Evolutionary conservation across 1,284 basidiomycete species (phyloP), one percentile per base, ranked within the genome.

Genomic region (Moesziomyces aphidis): DNA sequence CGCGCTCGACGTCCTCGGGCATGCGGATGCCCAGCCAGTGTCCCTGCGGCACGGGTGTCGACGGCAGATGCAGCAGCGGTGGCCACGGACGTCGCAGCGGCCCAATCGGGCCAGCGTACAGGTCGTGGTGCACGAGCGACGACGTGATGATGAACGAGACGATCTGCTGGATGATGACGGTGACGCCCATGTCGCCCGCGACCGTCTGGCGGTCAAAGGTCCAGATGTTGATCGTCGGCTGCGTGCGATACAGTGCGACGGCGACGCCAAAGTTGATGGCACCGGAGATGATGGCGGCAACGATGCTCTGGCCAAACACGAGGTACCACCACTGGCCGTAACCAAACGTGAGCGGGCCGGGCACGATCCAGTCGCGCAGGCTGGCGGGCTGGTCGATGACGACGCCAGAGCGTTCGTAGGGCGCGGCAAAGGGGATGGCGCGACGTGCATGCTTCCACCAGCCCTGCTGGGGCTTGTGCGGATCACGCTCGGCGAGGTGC

Each of bases 101-200:
- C 0, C 53, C 68, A 10, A 79, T 71, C 3, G 77, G 72, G 1
- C 81, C 81, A 5, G 72, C 73, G 23, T 64, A 61, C 26, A 83
- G 26, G 51, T 83, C 81, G 26, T 59, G 60, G 44, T 82, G 79
- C 9, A 76, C 73, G 22, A 83, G 50, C 5, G 64, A 50, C 11
- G 77, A 78, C 1, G 81, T 82, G 49, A 83, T 81, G 54, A 83
- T 67, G 52, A 81, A 77, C 2, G 79, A 76, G 26, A 83, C 65
- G 43, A 80, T 67, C 56, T 79, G 77, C 49, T 83, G 81, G 47
- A 82, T 78, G 45, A 83, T 70, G 5, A 83, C 71, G 1, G 81
- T 83, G 19, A 83, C 80, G 9, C 81, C 81, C 80, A 83, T 81
- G 53, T 82, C 81, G 8, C 81, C 81, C 2, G 79, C 80, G 13